Base-by-base conservation (phyloP, 108 stramenopile genomes). In the Fragilaria crotonensis region DNA sequence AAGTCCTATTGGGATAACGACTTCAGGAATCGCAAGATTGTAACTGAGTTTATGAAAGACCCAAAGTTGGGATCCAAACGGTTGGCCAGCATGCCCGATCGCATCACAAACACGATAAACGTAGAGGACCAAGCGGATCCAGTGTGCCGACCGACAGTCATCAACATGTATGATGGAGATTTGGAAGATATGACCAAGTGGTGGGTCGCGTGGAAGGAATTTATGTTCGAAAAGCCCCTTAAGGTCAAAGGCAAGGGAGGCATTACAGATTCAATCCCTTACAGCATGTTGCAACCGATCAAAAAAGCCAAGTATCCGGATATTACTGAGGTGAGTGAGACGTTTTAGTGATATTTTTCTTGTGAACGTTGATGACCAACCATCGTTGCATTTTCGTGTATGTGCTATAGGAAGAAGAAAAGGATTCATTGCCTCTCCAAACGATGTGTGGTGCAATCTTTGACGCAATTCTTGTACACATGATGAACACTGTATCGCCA, bases 61-160 rank as follows among this genome's bases (percentile, higher is more conserved):
- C 66, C 59, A 5, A 45, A 72, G 45, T 36, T 96, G 44, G 95
- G 95, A 45, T 77, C 68, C 65, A 96, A 96, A 64, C 89, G 95
- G 26, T 63, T 96, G 57, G 90, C 91, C 25, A 89, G 87, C 60
- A 96, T 96, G 95, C 95, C 81, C 3, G 95, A 96, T 66, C 85
- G 95, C 22, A 89, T 94, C 36, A 96, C 95, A 18, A 96, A 96
- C 67, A 93, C 93, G 0, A 91, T 96, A 54, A 89, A 83, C 57
- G 68, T 87, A 29, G 75, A 78, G 25, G 68, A 61, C 18, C 63
- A 67, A 1, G 75, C 77, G 20, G 72, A 68, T 18, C 71, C 74
- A 26, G 79, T 87, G 5, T 90, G 66, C 56, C 85, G 96, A 11
- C 96, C 96, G 20, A 95, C 96, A 26, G 90, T 95, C 17, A 97